Evolutionary conservation across 2,329 filamentous ascomycete species (phyloP), one percentile per base, ranked within the genome.

Genomic region (Alternaria sp.): DNA sequence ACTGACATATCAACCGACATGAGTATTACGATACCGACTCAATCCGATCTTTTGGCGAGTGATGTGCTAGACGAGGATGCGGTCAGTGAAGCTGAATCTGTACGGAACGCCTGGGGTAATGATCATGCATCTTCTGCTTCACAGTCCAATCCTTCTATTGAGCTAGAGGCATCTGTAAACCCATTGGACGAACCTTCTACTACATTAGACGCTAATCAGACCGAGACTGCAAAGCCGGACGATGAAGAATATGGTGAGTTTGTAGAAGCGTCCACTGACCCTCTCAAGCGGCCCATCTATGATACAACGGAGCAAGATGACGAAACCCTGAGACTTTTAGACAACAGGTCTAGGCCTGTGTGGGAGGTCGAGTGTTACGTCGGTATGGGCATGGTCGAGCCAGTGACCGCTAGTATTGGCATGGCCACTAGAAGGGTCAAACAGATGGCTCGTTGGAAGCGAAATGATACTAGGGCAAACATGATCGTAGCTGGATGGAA

Each of bases 161-260:
- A 20, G 3, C 22, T 9, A 36, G 44, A 38, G 12, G 25, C 38
- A 50, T 20, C 4, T 2, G 7, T 12, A 27, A 16, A 22, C 18
- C 28, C 20, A 14, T 14, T 28, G 27, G 22, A 36, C 28, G 22
- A 32, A 10, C 7, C 9, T 52, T n/a, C 38, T 32, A n/a, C 5
- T 20, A 34, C 4, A 25, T 2, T 2, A 36, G 32, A 14, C 27
- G 46, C 49, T 28, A 12, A 4, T n/a, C 53, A 45, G 4, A 20
- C 44, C 16, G 14, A 36, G 14, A 12, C 32, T 16, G 50, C 52
- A 16, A 22, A 57, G 10, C 44, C 49, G 11, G 54, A 57, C 2
- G 34, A 65, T 9, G 62, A 63, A 27, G 60, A 62, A 2, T 62
- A 63, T 32, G 58, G 58, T n/a, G 57, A 62, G 20, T 60, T 63